phyloP scores from a whole-genome alignment of 257 asterid species.

The Primulina eburnea region DNA sequence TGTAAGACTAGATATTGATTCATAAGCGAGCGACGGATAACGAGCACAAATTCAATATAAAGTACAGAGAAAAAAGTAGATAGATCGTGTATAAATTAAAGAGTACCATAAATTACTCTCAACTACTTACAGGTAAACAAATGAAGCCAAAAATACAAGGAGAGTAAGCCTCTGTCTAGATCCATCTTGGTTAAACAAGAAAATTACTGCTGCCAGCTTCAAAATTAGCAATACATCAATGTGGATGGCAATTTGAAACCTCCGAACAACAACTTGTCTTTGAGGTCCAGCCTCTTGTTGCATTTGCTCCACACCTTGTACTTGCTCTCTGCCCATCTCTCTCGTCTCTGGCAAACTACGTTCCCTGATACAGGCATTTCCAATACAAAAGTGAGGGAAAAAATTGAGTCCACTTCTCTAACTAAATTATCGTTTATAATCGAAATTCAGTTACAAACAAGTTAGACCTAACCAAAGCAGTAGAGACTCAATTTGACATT shows the following conservation, averaged over 20 bases:
- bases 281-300: conserved; percentile 67
- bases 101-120: conserved; percentile 2
- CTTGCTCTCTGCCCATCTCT: conserved; percentile 61
- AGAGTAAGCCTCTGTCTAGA: conserved; percentile 81
- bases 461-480: conserved; percentile 10
- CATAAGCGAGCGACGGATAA: not conserved
- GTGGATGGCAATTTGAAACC: conserved; percentile 89
- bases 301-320: conserved; percentile 55
- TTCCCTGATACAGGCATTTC: conserved; percentile 38
- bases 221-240: conserved; percentile 77
- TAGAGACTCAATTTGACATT: conserved; percentile 2
- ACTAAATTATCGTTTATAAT: not conserved
- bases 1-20: not conserved
- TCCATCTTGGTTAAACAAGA: conserved; percentile 95
- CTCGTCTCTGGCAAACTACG: conserved; percentile 53
- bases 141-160: conserved; percentile 70
- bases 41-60: conserved; percentile 3
- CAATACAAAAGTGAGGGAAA: conserved; percentile 19
- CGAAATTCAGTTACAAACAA: conserved; percentile 2
- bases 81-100: not conserved
- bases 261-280: conserved; percentile 68
- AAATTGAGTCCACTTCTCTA: not conserved
- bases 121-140: conserved; percentile 80
- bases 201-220: conserved; percentile 87
- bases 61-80: conserved; percentile 13